These are phyloP conservation scores for Yamadazyma atlantica DNA, from an alignment of 1,139 yeast species.

Conservation along the genomic window DNA sequence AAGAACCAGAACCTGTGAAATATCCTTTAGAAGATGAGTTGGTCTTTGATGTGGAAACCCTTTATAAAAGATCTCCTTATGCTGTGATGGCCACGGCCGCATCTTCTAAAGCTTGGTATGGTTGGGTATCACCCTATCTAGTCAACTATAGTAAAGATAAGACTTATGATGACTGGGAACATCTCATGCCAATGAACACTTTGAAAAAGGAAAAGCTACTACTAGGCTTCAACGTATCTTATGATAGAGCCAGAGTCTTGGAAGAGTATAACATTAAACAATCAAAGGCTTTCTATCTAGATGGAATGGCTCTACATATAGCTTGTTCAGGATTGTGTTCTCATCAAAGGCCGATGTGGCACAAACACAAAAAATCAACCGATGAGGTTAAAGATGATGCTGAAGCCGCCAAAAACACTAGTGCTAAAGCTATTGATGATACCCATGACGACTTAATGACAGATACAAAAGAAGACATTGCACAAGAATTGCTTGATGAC, in stretches of 20 bases:
- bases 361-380: conserved; percentile 51
- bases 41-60: conserved; percentile 87
- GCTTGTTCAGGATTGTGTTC: conserved; percentile 94
- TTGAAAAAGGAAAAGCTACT: conserved; percentile 52
- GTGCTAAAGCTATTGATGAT: conserved; percentile 10
- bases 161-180: conserved; percentile 45
- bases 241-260: conserved; percentile 79
- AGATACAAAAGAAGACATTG: conserved; percentile 21
- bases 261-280: conserved; percentile 77
- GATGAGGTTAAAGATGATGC: conserved; percentile 26
- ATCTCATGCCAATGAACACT: conserved; percentile 73
- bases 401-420: conserved; percentile 24
- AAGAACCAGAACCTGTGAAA: conserved; percentile 56
- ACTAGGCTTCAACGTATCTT: conserved; percentile 88
- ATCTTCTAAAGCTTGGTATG: conserved; percentile 82
- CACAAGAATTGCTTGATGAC: conserved; percentile 41
- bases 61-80: conserved; percentile 72
- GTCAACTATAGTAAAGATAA: conserved; percentile 28
- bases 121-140: conserved; percentile 89
- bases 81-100: conserved; percentile 84
- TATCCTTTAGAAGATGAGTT: conserved; percentile 67
- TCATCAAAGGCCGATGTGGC: conserved; percentile 81
- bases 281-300: conserved; percentile 76
- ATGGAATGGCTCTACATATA: conserved; percentile 91
- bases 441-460: conserved; percentile 9